Conservation (phyloP, 2,329 filamentous ascomycete genomes). For the Verticillium alfalfae region DNA sequence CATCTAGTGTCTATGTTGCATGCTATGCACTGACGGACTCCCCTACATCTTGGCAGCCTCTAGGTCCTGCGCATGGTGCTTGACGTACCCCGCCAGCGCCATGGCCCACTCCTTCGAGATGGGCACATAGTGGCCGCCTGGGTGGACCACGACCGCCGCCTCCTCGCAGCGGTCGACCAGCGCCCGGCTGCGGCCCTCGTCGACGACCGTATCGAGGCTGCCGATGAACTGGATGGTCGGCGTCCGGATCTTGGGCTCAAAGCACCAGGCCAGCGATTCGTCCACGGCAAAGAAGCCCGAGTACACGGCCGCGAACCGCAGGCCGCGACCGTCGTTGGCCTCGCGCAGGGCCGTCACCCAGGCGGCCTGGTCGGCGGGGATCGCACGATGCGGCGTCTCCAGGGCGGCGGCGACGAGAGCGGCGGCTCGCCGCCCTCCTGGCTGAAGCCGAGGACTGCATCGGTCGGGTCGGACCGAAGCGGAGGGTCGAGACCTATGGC, state of each 20-base stretch:
- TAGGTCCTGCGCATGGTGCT: conserved; percentile 25
- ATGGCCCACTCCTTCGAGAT: conserved; percentile 75
- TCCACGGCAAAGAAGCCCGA: conserved; percentile 68
- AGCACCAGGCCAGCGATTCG: conserved; percentile 55
- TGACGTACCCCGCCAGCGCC: conserved; percentile 68
- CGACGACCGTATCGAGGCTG: conserved; percentile 80
- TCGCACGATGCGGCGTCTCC: conserved; percentile 41
- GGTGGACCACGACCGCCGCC: conserved; percentile 59
- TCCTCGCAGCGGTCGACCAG: conserved; percentile 61
- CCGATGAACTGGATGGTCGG: conserved; percentile 79
- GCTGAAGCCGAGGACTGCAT: conserved; percentile 77
- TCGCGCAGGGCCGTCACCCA: conserved; percentile 42
- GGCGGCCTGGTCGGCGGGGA: conserved; percentile 19
- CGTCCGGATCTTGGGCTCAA: conserved; percentile 69
- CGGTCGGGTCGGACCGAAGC: conserved; percentile 62
- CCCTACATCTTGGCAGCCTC: conserved; percentile 14
- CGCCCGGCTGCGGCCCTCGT: conserved; percentile 63
- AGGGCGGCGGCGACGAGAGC: conserved; percentile 68
- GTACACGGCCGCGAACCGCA: conserved; percentile 70
- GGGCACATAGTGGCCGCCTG: conserved; percentile 87
- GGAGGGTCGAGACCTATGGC: conserved; percentile 59
- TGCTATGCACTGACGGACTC: neutral
- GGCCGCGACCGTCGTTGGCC: conserved; percentile 42
- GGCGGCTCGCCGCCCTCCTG: too few relatives aligned
- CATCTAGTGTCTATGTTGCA: conserved; percentile 4